Base-by-base conservation (phyloP, 2,329 filamentous ascomycete genomes). In the Rhynchosporium agropyri region DNA sequence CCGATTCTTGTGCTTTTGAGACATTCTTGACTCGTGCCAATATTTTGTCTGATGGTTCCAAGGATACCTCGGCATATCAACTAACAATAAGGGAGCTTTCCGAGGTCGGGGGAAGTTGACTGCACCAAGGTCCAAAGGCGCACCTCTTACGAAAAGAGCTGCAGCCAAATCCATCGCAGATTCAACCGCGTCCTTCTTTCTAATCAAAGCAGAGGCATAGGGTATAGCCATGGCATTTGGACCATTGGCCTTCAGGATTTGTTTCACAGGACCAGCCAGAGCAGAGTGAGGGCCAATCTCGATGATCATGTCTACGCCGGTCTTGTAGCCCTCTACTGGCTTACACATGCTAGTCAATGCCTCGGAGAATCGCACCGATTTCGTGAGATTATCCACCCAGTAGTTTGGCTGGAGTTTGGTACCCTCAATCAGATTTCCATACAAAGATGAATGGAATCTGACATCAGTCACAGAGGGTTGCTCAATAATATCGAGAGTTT, bases 41-140 rank as follows among this genome's bases (percentile, higher is more conserved):
- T 84, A 83, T 0, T 70, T 74, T 31, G 77, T 81, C 31, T 74
- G 72, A 63, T 84, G 83, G 36, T 84, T 83, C 82, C 83, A 85
- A 2, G 80, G 77, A 63, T 85, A 85, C 0, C 77, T 75, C 1
- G 83, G 83, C 38, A 85, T 70, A 48, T 72, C 69, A 8, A 69
- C 63, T 10, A 71, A 62, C 80, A 77, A 62, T 6, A 61, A 62
- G 4, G 63, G 65, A 28, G 62, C 40, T 38, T 69, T 64, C 9
- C 43, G 61, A 8, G 58, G 43, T 4, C 74, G 76, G n/a, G 78
- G 77, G 61, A 79, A 78, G 70, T 83, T 84, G 68, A 83, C 76
- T 2, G 76, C 76, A n/a, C 75, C 74, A 40, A 85, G 76, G 58
- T 82, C 72, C 8, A 84, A 69, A 2, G 70, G 64, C 8, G 75